Evolutionary conservation across 2,329 filamentous ascomycete species (phyloP), one percentile per base, ranked within the genome.

Genomic region (Colletotrichum tropicicola): DNA sequence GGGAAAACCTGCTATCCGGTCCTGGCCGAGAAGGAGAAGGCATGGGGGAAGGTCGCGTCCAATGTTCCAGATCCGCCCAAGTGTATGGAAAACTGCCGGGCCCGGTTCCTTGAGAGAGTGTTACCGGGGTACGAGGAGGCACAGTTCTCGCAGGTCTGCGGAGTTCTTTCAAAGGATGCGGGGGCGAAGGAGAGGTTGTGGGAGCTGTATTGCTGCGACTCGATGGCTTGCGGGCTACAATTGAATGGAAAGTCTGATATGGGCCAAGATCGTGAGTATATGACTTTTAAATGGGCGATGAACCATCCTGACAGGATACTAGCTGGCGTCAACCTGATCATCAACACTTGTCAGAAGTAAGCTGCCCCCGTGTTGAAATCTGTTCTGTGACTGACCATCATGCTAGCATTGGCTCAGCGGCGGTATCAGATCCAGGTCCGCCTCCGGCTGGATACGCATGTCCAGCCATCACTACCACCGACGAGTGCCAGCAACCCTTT

Each of bases 311-410:
- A 72, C 71, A 68, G 62, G 19, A 17, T 51, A 12, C 19, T 55
- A 87, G 85, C 84, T 49, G 85, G 79, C 69, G 80, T 86, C 55
- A 82, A 85, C 68, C 76, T 77, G 70, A 75, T 87, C 61, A 84
- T 86, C 73, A 83, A 81, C 69, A 73, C 75, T 58, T 87, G 85
- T 60, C 77, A 82, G 70, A 81, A 80, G 85, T 87, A 75, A 74
- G 79, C 51, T 39, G 68, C 4, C 41, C 3, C 6, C 17, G 15
- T 21, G n/a, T 43, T 21, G 12, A 6, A 5, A 13, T 43, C 19
- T 43, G n/a, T 7, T 21, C 37, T 32, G 35, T 44, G 39, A 49
- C 68, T 61, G 21, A 67, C 57, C 9, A 3, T 17, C 5, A 25
- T 12, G 27, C 9, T 48, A 78, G 77, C 54, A 70, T 74, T 47